phyloP scores from a whole-genome alignment of 2,329 filamentous ascomycete genomes.

The Claviceps sp. region DNA sequence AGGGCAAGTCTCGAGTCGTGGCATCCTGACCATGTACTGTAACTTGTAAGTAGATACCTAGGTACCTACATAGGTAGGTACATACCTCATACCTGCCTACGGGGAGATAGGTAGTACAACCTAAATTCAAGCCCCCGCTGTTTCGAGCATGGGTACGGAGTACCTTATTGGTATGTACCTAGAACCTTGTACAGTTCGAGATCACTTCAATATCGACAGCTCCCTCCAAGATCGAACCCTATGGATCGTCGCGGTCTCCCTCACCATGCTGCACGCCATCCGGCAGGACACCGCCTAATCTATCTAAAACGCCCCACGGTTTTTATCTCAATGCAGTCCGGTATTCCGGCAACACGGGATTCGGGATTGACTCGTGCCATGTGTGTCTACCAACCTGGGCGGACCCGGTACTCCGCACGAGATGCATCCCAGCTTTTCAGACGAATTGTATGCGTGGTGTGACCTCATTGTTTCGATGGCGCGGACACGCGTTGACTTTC shows the following conservation, averaged over 20 bases:
- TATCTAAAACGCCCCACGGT: neutral
- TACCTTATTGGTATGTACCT: neutral
- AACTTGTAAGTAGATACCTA: no score
- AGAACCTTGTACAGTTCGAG: neutral
- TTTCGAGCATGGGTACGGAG: neutral
- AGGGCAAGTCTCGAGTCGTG: constrained; percentile 7
- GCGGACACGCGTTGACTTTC: neutral
- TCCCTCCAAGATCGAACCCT: constrained; percentile 4
- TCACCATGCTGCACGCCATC: neutral
- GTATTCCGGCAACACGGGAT: neutral
- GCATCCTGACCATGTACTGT: neutral
- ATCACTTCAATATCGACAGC: neutral
- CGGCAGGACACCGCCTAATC: neutral
- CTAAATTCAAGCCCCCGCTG: constrained; percentile 1
- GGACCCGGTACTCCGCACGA: no score
- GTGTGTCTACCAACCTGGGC: no score
- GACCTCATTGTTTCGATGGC: neutral
- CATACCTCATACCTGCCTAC: neutral
- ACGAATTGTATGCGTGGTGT: neutral
- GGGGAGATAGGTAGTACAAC: no score
- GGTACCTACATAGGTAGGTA: no score
- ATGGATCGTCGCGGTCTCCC: constrained; percentile 1
- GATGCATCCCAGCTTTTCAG: neutral
- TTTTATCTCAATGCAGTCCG: neutral
- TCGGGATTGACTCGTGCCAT: neutral